Evolutionary conservation across 2,329 filamentous ascomycete genomes (phyloP), one percentile per base, ranked within the genome.

Genomic region (Tricladium varicosporioides): DNA sequence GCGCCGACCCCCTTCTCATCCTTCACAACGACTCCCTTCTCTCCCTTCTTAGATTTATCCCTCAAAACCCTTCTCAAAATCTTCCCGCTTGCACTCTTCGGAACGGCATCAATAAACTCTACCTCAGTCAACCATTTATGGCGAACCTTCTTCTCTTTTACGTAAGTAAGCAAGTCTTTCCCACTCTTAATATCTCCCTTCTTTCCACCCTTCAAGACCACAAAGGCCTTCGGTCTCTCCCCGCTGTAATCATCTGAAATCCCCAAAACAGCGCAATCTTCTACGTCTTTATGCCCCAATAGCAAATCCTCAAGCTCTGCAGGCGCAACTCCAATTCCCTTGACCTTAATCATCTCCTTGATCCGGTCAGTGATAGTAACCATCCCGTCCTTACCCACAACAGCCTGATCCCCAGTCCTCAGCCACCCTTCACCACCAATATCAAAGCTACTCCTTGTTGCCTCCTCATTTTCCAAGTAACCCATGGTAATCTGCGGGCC

Each of bases 331-430:
- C 75, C 74, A 58, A 72, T 73, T 5, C 73, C 75, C 16, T 72
- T 72, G 15, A 76, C 73, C 62, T 77, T 77, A 59, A 77, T 76
- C 56, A 77, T 69, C 65, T 82, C 86, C 77, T 91, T 91, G 69
- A 85, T 84, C 31, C 88, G 80, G 68, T 91, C 88, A 10, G 89
- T 86, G 57, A 91, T 88, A 70, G 95, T 89, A 43, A 92, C 92
- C 60, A 86, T 79, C n/a, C 78, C 70, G 61, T 84, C 78, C 15
- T 82, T 73, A 58, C 80, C 83, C 9, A 82, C 85, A 43, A 90
- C 79, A 0, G 82, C 83, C 69, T 85, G 60, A 66, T 91, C 88
- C 1, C 88, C 88, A 0, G 87, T 89, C 65, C 82, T 83, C 61
- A 91, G 74, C 84, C 85, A 91, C 0, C 86, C 83, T 56, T 88